A percentile compares a stretch with the other conserved stretches of the same genome.
phyloP scores from a whole-genome alignment of 2,329 filamentous ascomycete species.

The Triangularia setosa region DNA sequence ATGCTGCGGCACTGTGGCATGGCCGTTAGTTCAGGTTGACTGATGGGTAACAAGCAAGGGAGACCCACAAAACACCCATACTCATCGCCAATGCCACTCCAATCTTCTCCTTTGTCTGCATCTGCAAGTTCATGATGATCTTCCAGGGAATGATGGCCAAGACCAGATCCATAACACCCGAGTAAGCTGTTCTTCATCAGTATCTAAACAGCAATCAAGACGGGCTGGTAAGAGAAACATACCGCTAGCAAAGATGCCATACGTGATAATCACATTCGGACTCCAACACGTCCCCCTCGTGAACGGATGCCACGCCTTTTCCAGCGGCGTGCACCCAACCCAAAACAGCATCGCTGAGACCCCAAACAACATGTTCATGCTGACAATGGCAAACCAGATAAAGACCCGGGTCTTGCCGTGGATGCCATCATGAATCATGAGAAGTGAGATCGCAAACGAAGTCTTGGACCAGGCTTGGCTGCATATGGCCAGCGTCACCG shows the following conservation, averaged over 20 bases:
- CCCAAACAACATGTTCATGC: slow-evolving; percentile 25
- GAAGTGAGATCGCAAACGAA: slow-evolving; percentile 26
- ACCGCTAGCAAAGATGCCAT: slow-evolving; percentile 19
- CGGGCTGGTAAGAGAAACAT: slow-evolving; percentile 7
- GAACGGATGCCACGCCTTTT: slow-evolving; percentile 19
- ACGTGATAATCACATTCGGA: slow-evolving; percentile 16
- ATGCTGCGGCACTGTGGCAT: slow-evolving; percentile 14
- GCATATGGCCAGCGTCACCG: slow-evolving; percentile 21
- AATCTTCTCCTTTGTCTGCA: slow-evolving; percentile 41
- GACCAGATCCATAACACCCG: slow-evolving; percentile 33
- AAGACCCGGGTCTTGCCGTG: slow-evolving; percentile 20
- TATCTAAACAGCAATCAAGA: slow-evolving; percentile 1
- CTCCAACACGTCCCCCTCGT: slow-evolving; percentile 19
- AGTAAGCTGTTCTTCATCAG: slow-evolving; percentile 16
- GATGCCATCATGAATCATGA: slow-evolving; percentile 21
- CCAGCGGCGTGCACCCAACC: slow-evolving; percentile 18
- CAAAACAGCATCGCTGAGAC: slow-evolving; percentile 23
- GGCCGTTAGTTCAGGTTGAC: neutral
- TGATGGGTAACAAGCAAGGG: neutral
- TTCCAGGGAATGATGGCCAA: slow-evolving; percentile 40
- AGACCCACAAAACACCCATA: slow-evolving; percentile 28
- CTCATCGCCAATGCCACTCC: slow-evolving; percentile 40
- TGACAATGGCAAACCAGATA: slow-evolving; percentile 23
- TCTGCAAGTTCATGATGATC: slow-evolving; percentile 41
- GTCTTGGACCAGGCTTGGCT: slow-evolving; percentile 26